phyloP scores from a whole-genome alignment of 1,284 basidiomycete genomes.

The Naganishia liquefaciens region DNA sequence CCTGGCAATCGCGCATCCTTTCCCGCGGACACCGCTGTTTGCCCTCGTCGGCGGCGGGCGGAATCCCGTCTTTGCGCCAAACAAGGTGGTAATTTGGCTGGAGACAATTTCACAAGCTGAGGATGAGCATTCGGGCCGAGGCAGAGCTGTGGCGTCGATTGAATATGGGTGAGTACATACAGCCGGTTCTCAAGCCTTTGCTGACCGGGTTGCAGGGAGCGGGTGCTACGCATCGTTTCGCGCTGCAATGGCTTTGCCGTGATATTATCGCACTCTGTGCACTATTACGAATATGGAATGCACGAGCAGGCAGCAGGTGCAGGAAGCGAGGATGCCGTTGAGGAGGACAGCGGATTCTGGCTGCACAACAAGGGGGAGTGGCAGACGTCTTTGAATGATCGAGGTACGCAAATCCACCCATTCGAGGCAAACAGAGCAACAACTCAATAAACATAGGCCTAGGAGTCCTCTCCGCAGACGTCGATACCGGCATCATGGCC shows the following conservation, averaged over 20 bases:
- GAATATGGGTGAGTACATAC: slow-evolving; percentile 63
- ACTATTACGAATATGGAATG: slow-evolving; percentile 72
- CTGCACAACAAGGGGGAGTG: slow-evolving; percentile 72
- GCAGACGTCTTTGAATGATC: slow-evolving; percentile 84
- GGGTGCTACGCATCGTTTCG: slow-evolving; percentile 75
- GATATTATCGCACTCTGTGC: slow-evolving; percentile 73
- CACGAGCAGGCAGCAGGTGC: slow-evolving; percentile 41
- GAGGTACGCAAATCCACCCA: slow-evolving; percentile 60
- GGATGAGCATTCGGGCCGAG: not conserved
- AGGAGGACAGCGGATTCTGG: slow-evolving; percentile 38
- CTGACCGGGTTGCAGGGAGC: slow-evolving; percentile 59
- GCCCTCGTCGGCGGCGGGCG: slow-evolving; percentile 87
- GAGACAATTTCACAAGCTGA: not conserved
- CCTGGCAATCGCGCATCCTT: slow-evolving; percentile 70
- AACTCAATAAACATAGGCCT: slow-evolving; percentile 62
- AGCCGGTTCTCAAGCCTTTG: not conserved
- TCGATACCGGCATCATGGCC: slow-evolving; percentile 75
- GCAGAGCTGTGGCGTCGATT: slow-evolving; percentile 77
- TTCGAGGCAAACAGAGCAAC: slow-evolving; percentile 12
- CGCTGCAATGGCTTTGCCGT: slow-evolving; percentile 80
- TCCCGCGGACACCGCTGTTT: slow-evolving; percentile 79
- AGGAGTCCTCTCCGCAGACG: slow-evolving; percentile 73
- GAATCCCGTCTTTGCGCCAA: slow-evolving; percentile 87
- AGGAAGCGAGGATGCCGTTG: slow-evolving; percentile 32
- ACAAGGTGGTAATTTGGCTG: slow-evolving; percentile 74